These are phyloP conservation scores for Asclepias syriaca DNA, from an alignment of 257 asterid genomes.

Conservation along the genomic window DNA sequence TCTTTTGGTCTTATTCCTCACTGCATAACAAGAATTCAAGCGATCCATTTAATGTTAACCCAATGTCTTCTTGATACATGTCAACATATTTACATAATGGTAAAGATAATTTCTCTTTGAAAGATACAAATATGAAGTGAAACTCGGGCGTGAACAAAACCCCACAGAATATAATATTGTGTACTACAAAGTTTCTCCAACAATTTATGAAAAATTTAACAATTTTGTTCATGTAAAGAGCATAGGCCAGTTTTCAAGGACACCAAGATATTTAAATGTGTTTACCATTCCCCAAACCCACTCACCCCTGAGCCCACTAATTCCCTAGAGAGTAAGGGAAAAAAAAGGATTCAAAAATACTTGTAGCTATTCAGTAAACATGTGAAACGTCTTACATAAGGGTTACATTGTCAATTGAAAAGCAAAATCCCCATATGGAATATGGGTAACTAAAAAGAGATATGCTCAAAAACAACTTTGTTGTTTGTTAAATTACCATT, in stretches of 20 bases:
- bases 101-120: background rate
- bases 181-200: background rate
- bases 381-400: too few species aligned
- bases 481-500: too few species aligned
- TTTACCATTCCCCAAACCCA: background rate
- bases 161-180: background rate
- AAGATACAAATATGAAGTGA: background rate
- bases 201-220: background rate
- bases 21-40: background rate
- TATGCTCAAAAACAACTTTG: background rate
- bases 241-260: background rate
- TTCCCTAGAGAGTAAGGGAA: background rate
- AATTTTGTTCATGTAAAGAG: background rate
- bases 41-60: background rate
- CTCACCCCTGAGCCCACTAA: background rate
- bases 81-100: background rate
- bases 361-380: too few species aligned
- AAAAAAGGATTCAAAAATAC: too few species aligned
- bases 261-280: background rate
- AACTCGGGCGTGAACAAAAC: background rate
- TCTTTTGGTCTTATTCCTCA: background rate
- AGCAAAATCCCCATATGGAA: background rate
- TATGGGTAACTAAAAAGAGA: background rate
- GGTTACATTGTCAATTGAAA: too few species aligned
- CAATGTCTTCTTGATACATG: background rate